phyloP scores from a whole-genome alignment of 2,329 filamentous ascomycete species.

The Aquanectria penicillioides region DNA sequence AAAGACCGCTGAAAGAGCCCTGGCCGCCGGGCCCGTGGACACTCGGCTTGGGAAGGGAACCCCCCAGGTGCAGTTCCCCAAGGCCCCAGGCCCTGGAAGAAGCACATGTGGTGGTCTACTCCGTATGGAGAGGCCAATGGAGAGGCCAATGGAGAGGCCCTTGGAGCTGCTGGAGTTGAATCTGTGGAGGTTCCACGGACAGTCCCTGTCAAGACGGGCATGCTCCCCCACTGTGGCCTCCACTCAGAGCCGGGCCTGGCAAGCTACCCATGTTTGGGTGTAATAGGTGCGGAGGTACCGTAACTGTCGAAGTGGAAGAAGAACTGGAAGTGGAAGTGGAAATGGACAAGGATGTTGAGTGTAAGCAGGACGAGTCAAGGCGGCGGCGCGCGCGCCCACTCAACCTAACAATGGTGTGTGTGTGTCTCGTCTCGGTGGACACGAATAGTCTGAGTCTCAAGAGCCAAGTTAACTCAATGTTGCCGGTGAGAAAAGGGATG shows the following conservation, averaged over 20 bases:
- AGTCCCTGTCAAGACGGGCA: neutral
- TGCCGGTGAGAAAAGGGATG: too few species aligned
- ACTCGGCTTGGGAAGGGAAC: conserved; percentile 11
- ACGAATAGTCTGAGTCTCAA: too few species aligned
- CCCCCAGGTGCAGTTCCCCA: conserved; percentile 10
- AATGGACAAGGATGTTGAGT: neutral
- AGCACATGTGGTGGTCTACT: neutral
- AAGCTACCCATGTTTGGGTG: conserved; percentile 3
- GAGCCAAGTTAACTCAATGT: too few species aligned
- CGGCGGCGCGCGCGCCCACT: too few species aligned
- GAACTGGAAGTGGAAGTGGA: neutral
- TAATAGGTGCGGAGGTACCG: neutral
- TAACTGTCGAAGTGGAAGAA: neutral
- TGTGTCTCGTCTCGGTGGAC: too few species aligned
- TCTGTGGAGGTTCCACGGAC: neutral
- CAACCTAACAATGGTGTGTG: too few species aligned
- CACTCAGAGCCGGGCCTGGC: neutral
- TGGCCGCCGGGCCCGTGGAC: conserved; percentile 1
- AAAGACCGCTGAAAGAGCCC: neutral
- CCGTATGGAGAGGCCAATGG: conserved; percentile 15
- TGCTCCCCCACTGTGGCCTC: neutral
- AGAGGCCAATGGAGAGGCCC: neutral
- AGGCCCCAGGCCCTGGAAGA: conserved; percentile 9
- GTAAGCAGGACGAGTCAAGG: neutral
- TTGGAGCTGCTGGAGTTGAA: neutral